Evolutionary conservation across 2,329 filamentous ascomycete genomes (phyloP).

Genomic region (Penicillium vulpinum): DNA sequence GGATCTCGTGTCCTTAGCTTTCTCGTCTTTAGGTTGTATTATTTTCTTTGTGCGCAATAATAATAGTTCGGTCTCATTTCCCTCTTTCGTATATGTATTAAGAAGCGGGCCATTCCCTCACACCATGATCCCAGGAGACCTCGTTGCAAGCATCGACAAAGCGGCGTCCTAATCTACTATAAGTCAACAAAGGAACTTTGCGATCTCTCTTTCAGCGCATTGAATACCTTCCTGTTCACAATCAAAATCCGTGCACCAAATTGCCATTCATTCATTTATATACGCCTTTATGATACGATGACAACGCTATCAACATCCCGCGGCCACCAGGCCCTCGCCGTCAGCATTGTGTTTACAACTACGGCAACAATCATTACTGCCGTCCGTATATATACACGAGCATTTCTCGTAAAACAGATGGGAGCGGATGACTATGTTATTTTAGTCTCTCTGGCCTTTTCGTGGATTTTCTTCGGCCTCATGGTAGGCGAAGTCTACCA

Average conservation of each 20-base stretch:
- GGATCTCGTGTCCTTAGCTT: not conserved
- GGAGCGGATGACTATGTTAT: constrained; percentile 42
- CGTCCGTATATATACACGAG: constrained; percentile 44
- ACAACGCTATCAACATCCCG: constrained; percentile 27
- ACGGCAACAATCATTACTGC: constrained; percentile 37
- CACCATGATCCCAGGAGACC: not conserved
- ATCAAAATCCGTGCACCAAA: not conserved
- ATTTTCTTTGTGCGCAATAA: not conserved
- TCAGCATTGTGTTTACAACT: constrained; percentile 32
- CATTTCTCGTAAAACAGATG: constrained; percentile 36
- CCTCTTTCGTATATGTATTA: constrained; percentile 1
- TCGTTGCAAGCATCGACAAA: not conserved
- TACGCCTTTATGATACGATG: constrained; percentile 22
- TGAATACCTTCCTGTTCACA: not conserved
- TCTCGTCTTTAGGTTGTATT: not conserved
- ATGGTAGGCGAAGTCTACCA: constrained; percentile 33
- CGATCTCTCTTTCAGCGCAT: not conserved
- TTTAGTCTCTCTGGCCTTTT: constrained; percentile 34
- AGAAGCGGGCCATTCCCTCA: constrained; percentile 2
- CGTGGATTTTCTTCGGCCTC: constrained; percentile 33
- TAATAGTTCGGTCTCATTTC: not conserved
- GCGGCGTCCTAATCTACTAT: not conserved
- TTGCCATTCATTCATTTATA: not conserved
- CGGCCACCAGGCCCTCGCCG: constrained; percentile 28
- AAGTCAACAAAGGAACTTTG: not conserved